Conservation (phyloP, 2,329 filamentous ascomycete genomes). For the Epichloe uncinata region DNA sequence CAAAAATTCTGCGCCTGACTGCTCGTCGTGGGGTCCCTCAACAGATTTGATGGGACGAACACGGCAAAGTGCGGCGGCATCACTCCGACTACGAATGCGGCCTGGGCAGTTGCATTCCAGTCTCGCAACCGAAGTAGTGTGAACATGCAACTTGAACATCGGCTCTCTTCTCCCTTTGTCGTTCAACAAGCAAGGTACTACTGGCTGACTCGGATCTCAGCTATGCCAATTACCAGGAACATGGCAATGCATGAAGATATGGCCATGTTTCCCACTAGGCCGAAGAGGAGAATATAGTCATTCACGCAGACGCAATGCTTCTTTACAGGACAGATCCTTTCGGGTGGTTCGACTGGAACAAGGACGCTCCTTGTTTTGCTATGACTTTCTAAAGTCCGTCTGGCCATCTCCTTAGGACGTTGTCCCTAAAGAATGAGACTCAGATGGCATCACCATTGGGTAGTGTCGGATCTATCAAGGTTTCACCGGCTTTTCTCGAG, state of each 20-base stretch:
- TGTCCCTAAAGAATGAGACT: too few species aligned
- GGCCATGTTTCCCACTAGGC: neutral
- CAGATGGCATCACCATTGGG: neutral
- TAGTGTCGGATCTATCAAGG: neutral
- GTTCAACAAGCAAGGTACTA: neutral
- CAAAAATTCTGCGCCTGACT: neutral
- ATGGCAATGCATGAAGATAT: neutral
- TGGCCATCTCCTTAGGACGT: neutral
- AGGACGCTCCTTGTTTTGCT: neutral
- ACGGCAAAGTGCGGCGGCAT: neutral
- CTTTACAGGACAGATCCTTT: neutral
- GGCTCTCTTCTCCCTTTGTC: neutral
- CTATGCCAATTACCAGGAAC: neutral
- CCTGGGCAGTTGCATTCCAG: neutral
- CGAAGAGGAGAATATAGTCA: neutral
- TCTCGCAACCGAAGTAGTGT: neutral
- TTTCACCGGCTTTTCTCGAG: neutral
- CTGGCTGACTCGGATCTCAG: neutral
- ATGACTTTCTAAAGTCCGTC: neutral
- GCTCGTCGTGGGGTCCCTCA: neutral
- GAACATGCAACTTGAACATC: neutral
- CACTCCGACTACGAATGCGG: neutral
- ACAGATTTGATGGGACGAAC: neutral
- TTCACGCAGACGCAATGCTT: neutral
- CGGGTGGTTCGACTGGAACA: neutral